Base-by-base conservation (phyloP, 1,284 basidiomycete genomes). In the Leccinum variabile region DNA sequence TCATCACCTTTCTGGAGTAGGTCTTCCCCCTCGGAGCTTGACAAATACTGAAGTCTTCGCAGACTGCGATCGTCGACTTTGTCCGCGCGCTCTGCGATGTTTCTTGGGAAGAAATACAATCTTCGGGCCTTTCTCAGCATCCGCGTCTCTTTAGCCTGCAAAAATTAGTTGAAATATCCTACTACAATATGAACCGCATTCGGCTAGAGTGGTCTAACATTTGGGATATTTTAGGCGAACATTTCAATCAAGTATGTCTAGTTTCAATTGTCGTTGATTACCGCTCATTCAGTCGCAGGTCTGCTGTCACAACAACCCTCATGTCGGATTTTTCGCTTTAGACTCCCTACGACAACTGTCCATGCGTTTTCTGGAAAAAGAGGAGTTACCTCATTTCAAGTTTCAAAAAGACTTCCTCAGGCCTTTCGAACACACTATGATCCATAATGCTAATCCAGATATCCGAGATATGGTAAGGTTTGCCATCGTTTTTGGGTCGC, bases 321-420 rank as follows among this genome's bases (percentile, higher is more conserved):
- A 97, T 69, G 97, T 99, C 62, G 94, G 92, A 50, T 96, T 97
- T 78, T 98, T 99, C 68, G 97, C 97, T 1, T 81, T 99, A 64
- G 97, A 99, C 77, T 95, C 97, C 5, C 83, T 99, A n/a, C 90
- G 97, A 30, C 97, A 99, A 77, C 81, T 99, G 46, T 96, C 97
- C 3, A 98, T 97, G 94, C 89, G 97, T 54, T 99, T 99, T 78
- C 82, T 99, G 71, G 97, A 99, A 78, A 99, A 99, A 78, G 97
- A 99, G 75, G 97, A 99, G 76, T 76, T 99, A 66, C 88, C 95
- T 0, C 95, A 98, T 79, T 99, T 99, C 85, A 95, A 97, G 73
- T 99, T 99, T 79, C 97, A 99, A 71, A 99, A 99, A 77, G 97
- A 99, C 75, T 99, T 99, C 78, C 78, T 99, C 61, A 93, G 95